Evolutionary conservation across 2,329 filamentous ascomycete species (phyloP), one percentile per base, ranked within the genome.

Genomic region (Metarhizium rileyi): DNA sequence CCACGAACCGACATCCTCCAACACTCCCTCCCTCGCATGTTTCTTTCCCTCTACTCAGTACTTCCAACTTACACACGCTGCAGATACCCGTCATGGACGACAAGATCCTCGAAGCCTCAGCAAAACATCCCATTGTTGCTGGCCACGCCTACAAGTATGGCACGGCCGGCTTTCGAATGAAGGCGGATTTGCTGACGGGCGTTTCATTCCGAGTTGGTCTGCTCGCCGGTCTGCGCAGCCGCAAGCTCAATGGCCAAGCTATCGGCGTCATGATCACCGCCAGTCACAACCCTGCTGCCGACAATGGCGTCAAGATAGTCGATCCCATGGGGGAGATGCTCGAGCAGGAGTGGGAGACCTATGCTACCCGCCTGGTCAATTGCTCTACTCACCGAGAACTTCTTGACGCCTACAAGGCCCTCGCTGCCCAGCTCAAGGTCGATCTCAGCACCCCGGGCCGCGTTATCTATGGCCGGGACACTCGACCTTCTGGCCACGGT

Each of bases 291-390:
- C 87, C 87, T 18, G 85, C 90, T 30, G 77, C 81, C 59, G 90
- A 95, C 70, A 95, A 95, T 67, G 90, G 90, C 47, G 86, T 95
- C 66, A 95, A 95, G 77, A 81, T 98, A 58, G 89, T 98, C 55
- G 93, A 98, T 68, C 93, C 93, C 12, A 86, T 95, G 84, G 91
- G 93, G 56, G 93, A 97, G 68, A 97, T 97, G 93, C 78, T 95
- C 46, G 89, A 94, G 79, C 84, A 90, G 67, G 87, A 91, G 53
- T 98, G 93, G 93, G 93, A 98, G 71, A 74, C 76, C 35, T 84
- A 90, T 66, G 90, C 90, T 48, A 97, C 93, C 33, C 79, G 79
- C 60, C 83, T 98, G 54, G 90, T 95, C 63, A 98, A 98, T 69
- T 84, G 86, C 55, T 71, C 81, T 18, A 80, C 78, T 53, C 84